These are phyloP conservation scores for Diutina mesorugosa DNA, from an alignment of 1,139 yeast genomes.

Conservation along the genomic window DNA sequence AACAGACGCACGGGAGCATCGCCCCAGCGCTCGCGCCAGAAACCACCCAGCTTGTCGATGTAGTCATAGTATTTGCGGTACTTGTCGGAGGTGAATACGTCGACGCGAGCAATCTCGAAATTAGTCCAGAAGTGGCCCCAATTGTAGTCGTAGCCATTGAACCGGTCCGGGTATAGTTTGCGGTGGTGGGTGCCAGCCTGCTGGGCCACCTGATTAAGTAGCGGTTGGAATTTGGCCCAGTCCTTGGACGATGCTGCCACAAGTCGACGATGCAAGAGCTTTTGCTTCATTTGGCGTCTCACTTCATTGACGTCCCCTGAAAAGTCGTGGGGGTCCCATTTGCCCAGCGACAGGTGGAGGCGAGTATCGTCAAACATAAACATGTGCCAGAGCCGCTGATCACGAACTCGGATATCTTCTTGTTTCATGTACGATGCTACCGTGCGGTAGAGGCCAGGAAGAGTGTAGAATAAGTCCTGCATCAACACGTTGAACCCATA, in stretches of 20 bases:
- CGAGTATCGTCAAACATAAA: conserved; percentile 23
- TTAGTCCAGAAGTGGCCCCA: conserved; percentile 90
- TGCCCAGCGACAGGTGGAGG: conserved; percentile 10
- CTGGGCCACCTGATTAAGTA: conserved; percentile 8
- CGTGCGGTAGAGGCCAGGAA: conserved; percentile 66
- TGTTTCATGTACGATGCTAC: conserved; percentile 49
- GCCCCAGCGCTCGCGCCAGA: conserved; percentile 86
- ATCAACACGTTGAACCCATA: conserved; percentile 78
- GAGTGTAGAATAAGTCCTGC: conserved; percentile 63
- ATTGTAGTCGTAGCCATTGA: conserved; percentile 60
- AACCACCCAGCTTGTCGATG: conserved; percentile 65
- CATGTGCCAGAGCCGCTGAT: conserved; percentile 47
- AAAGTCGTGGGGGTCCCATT: conserved; percentile 12
- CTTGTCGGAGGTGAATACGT: conserved; percentile 48
- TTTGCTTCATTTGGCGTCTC: conserved; percentile 15
- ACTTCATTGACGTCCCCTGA: conserved; percentile 11
- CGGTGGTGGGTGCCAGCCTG: conserved; percentile 17
- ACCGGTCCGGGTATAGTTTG: conserved; percentile 31
- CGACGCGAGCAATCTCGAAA: conserved; percentile 79
- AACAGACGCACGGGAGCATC: conserved; percentile 89
- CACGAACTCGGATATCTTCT: conserved; percentile 19
- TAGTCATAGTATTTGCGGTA: conserved; percentile 56
- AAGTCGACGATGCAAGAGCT: conserved; percentile 14
- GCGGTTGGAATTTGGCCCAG: conserved; percentile 5
- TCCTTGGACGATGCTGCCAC: conserved; percentile 10